Conservation (phyloP, 1,139 yeast species). For the Kurtzmaniella quercitrusa region DNA sequence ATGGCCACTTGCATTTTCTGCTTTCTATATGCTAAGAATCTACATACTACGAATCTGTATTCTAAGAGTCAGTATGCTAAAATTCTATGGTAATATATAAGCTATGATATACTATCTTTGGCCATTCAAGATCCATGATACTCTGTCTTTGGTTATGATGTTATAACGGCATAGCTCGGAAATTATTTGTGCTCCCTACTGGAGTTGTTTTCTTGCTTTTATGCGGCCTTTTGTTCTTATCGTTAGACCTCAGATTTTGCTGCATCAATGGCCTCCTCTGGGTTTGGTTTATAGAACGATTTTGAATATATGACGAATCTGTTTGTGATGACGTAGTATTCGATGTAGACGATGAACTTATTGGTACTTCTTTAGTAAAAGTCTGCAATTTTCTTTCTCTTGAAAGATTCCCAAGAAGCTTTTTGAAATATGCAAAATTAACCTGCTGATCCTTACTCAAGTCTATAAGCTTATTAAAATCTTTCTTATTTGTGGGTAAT, state of each 20-base stretch:
- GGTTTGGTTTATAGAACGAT: neutral
- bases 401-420: constrained; percentile 33
- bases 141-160: no score
- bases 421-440: constrained; percentile 46
- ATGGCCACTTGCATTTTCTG: no score
- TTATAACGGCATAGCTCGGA: constrained; percentile 5
- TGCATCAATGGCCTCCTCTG: neutral
- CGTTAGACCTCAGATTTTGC: neutral
- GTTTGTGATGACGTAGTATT: neutral
- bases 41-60: no score
- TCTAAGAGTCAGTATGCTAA: no score
- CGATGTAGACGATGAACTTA: constrained; percentile 3
- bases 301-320: neutral
- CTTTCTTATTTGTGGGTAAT: constrained; percentile 53
- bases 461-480: constrained; percentile 41
- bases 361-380: constrained; percentile 7
- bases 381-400: constrained; percentile 20
- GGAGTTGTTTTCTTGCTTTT: neutral
- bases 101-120: no score
- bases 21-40: no score
- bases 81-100: no score
- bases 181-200: neutral
- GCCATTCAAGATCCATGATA: no score
- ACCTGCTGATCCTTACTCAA: constrained; percentile 35
- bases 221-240: neutral